Evolutionary conservation across 31 red algal genomes (phyloP), one percentile per base, ranked within the genome.

Genomic region (Porphyra umbilicalis): DNA sequence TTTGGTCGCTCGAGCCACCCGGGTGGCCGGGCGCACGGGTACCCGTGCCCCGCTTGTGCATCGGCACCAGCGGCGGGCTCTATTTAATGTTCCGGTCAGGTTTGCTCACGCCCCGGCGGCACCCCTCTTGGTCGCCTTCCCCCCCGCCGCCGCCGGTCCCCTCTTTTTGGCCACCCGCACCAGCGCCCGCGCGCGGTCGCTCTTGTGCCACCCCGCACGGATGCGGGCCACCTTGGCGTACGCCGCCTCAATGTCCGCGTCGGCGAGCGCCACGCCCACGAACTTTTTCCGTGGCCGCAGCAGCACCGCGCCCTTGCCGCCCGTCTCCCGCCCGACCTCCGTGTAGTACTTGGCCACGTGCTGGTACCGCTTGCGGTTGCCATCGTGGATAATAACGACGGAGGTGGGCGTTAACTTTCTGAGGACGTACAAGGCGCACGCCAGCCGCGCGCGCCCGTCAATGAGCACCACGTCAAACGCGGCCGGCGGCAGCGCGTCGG

Each of bases 331-430:
- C 34, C 81, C 86, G 20, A 93, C 91, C 77, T 93, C 91, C 46
- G 80, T 75, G 75, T 93, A 93, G 34, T 88, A 93, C n/a, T 40
- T 37, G 33, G 85, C 36, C 15, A 89, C 83, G 10, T 31, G 75
- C 13, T 38, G 76, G 57, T 93, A 93, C 35, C 75, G 86, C 71
- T 83, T 75, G 1, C 76, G 14, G 25, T 82, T 80, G 4, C 82
- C 71, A 36, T 93, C 91, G 57, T 93, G 91, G 33, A 93, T 36
- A 40, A 93, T 85, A 10, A 93, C 85, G 9, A 93, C 36, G 13
- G 81, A 84, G 33, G 82, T 35, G 71, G 79, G 76, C 37, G 83
- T 79, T 2, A 93, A 42, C 33, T 80, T 77, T 4, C 76, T 77
- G 2, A 93, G 80, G 20, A 88, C 67, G 46, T 77, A 88, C 35